phyloP scores from a whole-genome alignment of 257 asterid species.

The Solanum corneliomulleri region DNA sequence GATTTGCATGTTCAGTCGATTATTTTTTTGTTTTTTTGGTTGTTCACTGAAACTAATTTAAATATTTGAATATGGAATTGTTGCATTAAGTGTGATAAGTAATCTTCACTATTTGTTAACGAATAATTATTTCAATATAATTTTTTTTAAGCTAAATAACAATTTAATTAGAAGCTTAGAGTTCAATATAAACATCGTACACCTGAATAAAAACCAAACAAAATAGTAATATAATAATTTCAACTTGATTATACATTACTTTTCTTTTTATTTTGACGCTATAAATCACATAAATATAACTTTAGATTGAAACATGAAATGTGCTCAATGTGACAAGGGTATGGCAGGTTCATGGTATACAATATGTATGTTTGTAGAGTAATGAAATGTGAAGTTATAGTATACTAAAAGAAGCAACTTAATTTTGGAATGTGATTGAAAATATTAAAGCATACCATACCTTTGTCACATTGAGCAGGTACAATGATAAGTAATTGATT shows the following conservation, averaged over 20 bases:
- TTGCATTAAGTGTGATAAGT: background rate
- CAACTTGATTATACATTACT: background rate
- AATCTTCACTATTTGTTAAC: background rate
- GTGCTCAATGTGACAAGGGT: background rate
- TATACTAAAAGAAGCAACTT: background rate
- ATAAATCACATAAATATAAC: background rate
- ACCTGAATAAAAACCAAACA: background rate
- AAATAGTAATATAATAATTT: no score
- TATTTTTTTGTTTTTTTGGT: constrained; percentile 29
- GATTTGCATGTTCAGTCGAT: constrained; percentile 29
- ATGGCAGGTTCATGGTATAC: background rate
- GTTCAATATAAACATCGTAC: rapidly evolving
- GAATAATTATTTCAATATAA: no score
- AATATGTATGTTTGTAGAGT: background rate
- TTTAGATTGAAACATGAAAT: background rate
- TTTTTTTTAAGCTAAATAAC: no score
- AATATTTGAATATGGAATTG: background rate
- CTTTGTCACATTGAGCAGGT: background rate
- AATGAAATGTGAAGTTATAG: background rate
- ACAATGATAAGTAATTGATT: background rate
- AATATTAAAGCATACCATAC: background rate
- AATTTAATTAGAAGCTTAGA: background rate
- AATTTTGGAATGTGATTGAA: background rate
- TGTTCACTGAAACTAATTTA: background rate
- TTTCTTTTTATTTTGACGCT: background rate